Conservation (phyloP, 2,329 filamentous ascomycete genomes). For the Onygenales sp. region DNA sequence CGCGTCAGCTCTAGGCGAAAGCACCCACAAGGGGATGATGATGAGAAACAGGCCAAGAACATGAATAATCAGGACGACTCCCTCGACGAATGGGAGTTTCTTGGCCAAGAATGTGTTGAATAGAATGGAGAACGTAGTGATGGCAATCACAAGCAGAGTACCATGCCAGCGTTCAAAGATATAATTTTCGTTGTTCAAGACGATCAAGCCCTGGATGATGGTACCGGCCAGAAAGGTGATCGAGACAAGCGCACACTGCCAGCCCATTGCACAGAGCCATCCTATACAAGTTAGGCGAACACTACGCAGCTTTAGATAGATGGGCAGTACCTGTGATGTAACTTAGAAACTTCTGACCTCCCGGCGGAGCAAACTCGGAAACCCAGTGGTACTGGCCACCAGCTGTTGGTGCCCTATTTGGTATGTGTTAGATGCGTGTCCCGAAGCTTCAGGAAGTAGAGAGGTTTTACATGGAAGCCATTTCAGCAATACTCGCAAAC, state of each 20-base stretch:
- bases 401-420: slow-evolving; percentile 29
- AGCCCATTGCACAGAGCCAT: slow-evolving; percentile 36
- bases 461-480: slow-evolving; percentile 33
- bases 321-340: slow-evolving; percentile 30
- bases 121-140: slow-evolving; percentile 29
- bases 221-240: slow-evolving; percentile 36
- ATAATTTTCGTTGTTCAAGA: slow-evolving; percentile 35
- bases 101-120: slow-evolving; percentile 35
- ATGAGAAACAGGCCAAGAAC: slow-evolving; percentile 34
- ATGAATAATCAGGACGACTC: slow-evolving; percentile 33
- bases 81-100: slow-evolving; percentile 30
- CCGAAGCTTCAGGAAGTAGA: background rate
- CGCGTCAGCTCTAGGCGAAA: slow-evolving; percentile 29
- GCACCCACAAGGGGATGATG: slow-evolving; percentile 34
- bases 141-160: slow-evolving; percentile 34
- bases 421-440: background rate
- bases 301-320: background rate
- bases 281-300: slow-evolving; percentile 15
- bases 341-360: slow-evolving; percentile 34
- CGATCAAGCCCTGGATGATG: slow-evolving; percentile 37
- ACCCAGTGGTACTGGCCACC: slow-evolving; percentile 35
- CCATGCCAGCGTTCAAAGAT: slow-evolving; percentile 34
- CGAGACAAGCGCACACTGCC: slow-evolving; percentile 37
- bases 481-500: slow-evolving; percentile 31
- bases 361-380: slow-evolving; percentile 34